Percentiles rank a stretch among this genome's conserved stretches.
Conservation (phyloP, 2,329 filamentous ascomycete species). For the Sporothrix euskadiensis region DNA sequence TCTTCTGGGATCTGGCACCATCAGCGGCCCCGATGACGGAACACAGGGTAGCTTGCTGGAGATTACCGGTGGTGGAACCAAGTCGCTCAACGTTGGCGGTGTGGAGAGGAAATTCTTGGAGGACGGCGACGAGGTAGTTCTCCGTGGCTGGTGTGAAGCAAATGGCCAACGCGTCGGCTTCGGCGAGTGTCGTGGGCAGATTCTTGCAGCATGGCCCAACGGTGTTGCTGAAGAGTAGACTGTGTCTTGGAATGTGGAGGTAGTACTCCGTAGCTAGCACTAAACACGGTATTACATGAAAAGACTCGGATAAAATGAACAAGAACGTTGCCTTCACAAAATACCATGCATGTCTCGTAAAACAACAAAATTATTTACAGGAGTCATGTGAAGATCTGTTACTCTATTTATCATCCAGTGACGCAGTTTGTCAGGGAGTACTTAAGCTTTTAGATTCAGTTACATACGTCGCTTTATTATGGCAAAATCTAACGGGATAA, state of each 20-base stretch:
- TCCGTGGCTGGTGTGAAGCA: slow-evolving; percentile 42
- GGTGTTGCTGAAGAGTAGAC: background rate
- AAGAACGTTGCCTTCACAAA: too few species aligned
- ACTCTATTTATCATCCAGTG: too few species aligned
- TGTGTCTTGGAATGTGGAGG: background rate
- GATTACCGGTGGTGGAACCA: slow-evolving; percentile 49
- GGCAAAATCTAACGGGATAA: too few species aligned
- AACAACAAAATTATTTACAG: too few species aligned
- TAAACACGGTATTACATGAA: background rate
- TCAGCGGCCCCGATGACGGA: slow-evolving; percentile 48
- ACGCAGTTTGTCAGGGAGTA: too few species aligned
- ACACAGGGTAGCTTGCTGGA: slow-evolving; percentile 50
- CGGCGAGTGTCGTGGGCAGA: slow-evolving; percentile 45
- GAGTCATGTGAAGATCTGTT: too few species aligned
- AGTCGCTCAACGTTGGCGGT: slow-evolving; percentile 43
- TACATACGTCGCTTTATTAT: too few species aligned
- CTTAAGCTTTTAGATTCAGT: too few species aligned
- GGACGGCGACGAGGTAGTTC: slow-evolving; percentile 48
- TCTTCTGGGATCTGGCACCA: slow-evolving; percentile 76
- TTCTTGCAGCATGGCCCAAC: slow-evolving; percentile 31
- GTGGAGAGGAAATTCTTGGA: slow-evolving; percentile 49
- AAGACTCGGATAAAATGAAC: too few species aligned
- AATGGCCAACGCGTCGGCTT: slow-evolving; percentile 46
- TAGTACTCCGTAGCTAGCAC: too few species aligned
- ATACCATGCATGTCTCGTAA: too few species aligned